Percentiles rank a stretch among this genome's conserved stretches.
Evolutionary conservation across 805 yeast species (phyloP).

Genomic region (Candida methanosorbosa): DNA sequence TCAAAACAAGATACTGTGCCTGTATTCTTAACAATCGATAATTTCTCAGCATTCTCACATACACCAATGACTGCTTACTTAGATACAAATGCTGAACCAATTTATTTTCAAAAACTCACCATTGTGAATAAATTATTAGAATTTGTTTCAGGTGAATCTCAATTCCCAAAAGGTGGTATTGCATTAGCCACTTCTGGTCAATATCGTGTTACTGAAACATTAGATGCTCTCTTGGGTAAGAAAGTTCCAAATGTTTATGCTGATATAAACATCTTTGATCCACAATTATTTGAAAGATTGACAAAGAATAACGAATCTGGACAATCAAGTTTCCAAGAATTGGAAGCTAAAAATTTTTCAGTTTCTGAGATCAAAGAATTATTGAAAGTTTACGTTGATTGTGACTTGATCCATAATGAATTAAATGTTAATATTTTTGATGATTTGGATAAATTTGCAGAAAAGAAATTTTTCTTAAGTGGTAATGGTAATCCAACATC

Average conservation of each 20-base stretch:
- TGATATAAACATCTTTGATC: constrained; percentile 40
- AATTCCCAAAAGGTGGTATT: constrained; percentile 56
- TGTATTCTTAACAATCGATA: constrained; percentile 64
- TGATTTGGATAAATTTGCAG: constrained; percentile 25
- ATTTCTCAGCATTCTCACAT: constrained; percentile 55
- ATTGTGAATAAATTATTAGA: constrained; percentile 49
- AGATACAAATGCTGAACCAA: constrained; percentile 42
- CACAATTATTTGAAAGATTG: constrained; percentile 42
- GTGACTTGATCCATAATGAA: constrained; percentile 28
- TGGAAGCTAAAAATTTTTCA: constrained; percentile 35
- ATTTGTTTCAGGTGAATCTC: constrained; percentile 41
- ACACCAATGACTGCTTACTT: constrained; percentile 51
- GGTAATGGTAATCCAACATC: constrained; percentile 63
- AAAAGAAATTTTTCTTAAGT: constrained; percentile 43
- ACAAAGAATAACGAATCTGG: too few species aligned
- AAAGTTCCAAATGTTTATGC: constrained; percentile 49
- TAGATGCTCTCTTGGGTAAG: constrained; percentile 50
- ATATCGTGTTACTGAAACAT: constrained; percentile 43
- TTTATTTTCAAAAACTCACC: constrained; percentile 57
- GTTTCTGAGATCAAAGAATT: constrained; percentile 35
- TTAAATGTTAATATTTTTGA: constrained; percentile 19
- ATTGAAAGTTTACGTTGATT: constrained; percentile 31
- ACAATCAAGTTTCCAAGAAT: neutral
- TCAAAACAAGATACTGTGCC: constrained; percentile 42
- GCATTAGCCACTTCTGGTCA: constrained; percentile 54